Evolutionary conservation across 768 basidiomycete species (phyloP).

Genomic region (Macrocybe gigantea): DNA sequence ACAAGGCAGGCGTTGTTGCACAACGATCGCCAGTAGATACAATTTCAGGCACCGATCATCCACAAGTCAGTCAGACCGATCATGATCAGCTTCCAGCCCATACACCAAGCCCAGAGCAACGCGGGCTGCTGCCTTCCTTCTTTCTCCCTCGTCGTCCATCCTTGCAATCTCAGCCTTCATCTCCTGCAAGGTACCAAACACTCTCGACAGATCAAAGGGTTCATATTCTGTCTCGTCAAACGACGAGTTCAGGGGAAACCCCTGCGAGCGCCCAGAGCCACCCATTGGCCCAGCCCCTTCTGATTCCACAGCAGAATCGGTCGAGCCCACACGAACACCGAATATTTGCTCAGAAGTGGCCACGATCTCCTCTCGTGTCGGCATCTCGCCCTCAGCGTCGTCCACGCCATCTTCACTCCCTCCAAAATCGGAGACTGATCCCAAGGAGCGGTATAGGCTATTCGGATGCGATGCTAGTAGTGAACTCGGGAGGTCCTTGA

Average conservation of each 20-base stretch:
- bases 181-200: constrained; percentile 55
- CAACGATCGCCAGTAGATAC: not conserved
- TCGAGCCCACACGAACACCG: constrained; percentile 17
- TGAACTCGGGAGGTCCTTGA: constrained; percentile 10
- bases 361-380: constrained; percentile 42
- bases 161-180: constrained; percentile 72
- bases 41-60: not conserved
- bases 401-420: constrained; percentile 26
- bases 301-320: not conserved
- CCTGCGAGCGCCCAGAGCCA: not conserved
- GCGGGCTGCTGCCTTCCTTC: constrained; percentile 61
- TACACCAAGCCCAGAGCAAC: constrained; percentile 72
- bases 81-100: constrained; percentile 39
- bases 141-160: constrained; percentile 58
- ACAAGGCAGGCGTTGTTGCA: not conserved
- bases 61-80: not conserved
- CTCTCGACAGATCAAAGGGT: constrained; percentile 56
- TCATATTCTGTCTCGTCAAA: constrained; percentile 28
- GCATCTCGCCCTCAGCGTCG: constrained; percentile 28
- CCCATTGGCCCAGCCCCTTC: not conserved
- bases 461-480: constrained; percentile 13
- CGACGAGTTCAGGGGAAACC: constrained; percentile 1
- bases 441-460: constrained; percentile 44
- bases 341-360: constrained; percentile 47
- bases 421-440: constrained; percentile 56